Base-by-base conservation (phyloP, 352 stramenopile genomes). In the Globisporangium rhizosaccharum region DNA sequence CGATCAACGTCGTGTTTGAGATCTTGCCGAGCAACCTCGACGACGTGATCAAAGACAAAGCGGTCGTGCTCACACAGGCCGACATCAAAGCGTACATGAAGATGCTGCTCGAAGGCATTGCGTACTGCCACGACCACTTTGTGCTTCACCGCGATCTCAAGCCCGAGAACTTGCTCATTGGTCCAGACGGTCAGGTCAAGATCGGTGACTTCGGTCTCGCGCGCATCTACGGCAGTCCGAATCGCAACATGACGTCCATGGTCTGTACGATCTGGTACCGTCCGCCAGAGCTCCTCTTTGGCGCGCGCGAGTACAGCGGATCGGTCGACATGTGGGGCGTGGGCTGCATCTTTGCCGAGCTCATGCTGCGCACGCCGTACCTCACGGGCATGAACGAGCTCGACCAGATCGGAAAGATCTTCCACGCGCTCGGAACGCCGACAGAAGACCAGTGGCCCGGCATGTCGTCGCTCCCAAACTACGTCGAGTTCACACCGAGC, bases 201-300 rank as follows among this genome's bases (percentile, higher is more conserved):
- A 82, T 96, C 52, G 85, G 82, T 28, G 87, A 96, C 85, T 96
- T 96, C 48, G 87, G 87, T 72, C 82, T 96, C 39, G 87, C 79
- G 25, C 73, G 82, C n/a, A 72, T 94, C 50, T 92, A 90, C 50
- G 87, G 82, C 18, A 91, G 83, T 50, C 85, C 83, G 14, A 93
- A 94, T 56, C 81, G 76, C 46, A 92, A 94, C 56, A 94, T 96
- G 77, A 94, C 87, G 44, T 91, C 87, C 5, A 90, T 93, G 76
- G 87, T 96, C 45, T 93, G 84, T 51, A 96, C 87, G 7, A 91
- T 92, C 62, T 91, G 83, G 80, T 96, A 96, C 71, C 79, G 88
- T 12, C 80, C 85, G 25, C 88, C 88, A 15, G 88, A 96, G 69
- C 74, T 96, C 56, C 76, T 96, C 50, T 94, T 95, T 59, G 88